phyloP scores from a whole-genome alignment of 441 rosid genomes.

The Pelargonium fulgidum region DNA sequence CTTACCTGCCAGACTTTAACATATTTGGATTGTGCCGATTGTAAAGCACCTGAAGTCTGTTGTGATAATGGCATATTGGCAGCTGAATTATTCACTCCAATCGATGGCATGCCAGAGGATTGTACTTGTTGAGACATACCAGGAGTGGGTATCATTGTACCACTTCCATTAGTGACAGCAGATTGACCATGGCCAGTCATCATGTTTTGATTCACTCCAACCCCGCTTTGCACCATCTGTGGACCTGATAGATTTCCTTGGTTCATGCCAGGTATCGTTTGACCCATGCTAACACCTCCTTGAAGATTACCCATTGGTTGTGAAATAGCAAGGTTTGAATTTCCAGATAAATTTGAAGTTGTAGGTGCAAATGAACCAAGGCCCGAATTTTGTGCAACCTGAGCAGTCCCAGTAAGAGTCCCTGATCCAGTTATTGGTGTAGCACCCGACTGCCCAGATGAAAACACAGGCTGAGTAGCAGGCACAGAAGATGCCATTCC shows the following conservation, averaged over 20 bases:
- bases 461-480: conserved; percentile 60
- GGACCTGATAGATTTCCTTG: conserved; percentile 77
- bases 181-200: conserved; percentile 63
- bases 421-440: conserved; percentile 60
- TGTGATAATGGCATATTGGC: conserved; percentile 65
- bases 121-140: conserved; percentile 85
- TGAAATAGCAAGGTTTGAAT: conserved; percentile 61
- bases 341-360: conserved; percentile 52
- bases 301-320: conserved; percentile 58
- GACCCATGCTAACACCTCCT: conserved; percentile 43
- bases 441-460: conserved; percentile 68
- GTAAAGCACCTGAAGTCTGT: conserved; percentile 60
- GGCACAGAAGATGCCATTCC: conserved; percentile 82
- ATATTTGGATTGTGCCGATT: conserved; percentile 72
- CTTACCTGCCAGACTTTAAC: conserved; percentile 95
- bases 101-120: conserved; percentile 57
- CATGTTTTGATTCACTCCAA: conserved; percentile 64
- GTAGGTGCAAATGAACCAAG: conserved; percentile 58
- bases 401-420: conserved; percentile 55
- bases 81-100: conserved; percentile 57
- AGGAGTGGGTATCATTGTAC: conserved; percentile 85
- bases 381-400: conserved; percentile 53
- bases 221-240: conserved; percentile 78
- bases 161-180: conserved; percentile 54
- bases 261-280: conserved; percentile 52